Evolutionary conservation across 2,329 filamentous ascomycete genomes (phyloP).

Genomic region (Colletotrichum agaves): DNA sequence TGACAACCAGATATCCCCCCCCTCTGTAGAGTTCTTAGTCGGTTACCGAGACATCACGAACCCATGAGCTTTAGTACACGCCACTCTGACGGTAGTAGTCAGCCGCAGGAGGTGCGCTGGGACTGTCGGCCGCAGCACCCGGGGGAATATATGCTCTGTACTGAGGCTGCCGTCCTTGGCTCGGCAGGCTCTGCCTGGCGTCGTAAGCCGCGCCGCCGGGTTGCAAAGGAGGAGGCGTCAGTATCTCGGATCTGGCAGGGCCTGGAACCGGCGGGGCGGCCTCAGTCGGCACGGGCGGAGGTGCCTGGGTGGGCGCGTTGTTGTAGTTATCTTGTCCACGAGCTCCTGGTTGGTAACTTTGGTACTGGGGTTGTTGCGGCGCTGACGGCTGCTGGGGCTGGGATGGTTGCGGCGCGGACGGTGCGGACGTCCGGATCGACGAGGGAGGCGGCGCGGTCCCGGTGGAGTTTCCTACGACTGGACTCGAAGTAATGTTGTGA

Average conservation of each 20-base stretch:
- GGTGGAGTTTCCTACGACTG: slow-evolving; percentile 44
- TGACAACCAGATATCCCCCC: neutral
- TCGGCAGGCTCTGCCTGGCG: slow-evolving; percentile 61
- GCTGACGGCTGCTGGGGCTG: slow-evolving; percentile 42
- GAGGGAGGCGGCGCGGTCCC: slow-evolving; percentile 43
- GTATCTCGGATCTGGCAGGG: slow-evolving; percentile 37
- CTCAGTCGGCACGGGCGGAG: slow-evolving; percentile 48
- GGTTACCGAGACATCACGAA: neutral
- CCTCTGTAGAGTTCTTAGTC: neutral
- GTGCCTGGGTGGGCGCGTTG: slow-evolving; percentile 41
- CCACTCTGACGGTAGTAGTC: slow-evolving; percentile 66
- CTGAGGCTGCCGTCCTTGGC: slow-evolving; percentile 58
- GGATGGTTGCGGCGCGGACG: slow-evolving; percentile 33
- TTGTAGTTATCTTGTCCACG: slow-evolving; percentile 45
- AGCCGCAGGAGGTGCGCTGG: slow-evolving; percentile 62
- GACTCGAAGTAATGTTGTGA: slow-evolving; percentile 52
- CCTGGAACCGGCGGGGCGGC: slow-evolving; percentile 54
- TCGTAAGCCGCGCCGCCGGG: slow-evolving; percentile 59
- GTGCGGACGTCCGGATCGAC: slow-evolving; percentile 36
- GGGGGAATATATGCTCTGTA: slow-evolving; percentile 71
- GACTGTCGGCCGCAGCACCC: slow-evolving; percentile 48
- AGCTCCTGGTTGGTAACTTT: slow-evolving; percentile 52
- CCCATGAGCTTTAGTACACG: slow-evolving; percentile 40
- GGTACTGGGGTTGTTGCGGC: slow-evolving; percentile 49
- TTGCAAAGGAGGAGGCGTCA: slow-evolving; percentile 55